These are phyloP conservation scores for Vanrija pseudolonga DNA, from an alignment of 1,284 basidiomycete species.

Conservation along the genomic window DNA sequence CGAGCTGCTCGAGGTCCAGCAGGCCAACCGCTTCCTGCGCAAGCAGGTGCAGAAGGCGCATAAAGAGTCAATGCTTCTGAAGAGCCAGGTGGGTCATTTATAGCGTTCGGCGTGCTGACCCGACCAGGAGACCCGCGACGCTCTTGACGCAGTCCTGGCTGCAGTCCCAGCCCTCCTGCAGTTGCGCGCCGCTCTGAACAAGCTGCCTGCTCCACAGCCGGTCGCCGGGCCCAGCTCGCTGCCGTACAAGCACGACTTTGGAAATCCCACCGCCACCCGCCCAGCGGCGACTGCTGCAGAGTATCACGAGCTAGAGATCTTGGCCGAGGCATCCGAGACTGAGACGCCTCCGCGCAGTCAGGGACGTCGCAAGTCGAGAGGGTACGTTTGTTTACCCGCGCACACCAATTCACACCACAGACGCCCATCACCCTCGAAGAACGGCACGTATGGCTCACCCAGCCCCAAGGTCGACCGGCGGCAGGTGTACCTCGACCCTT, in stretches of 20 bases:
- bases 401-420: background rate
- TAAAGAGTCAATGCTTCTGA: background rate
- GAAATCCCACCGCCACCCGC: conserved; percentile 11
- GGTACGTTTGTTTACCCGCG: background rate
- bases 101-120: background rate
- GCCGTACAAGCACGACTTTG: background rate
- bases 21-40: conserved; percentile 1
- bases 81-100: background rate
- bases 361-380: background rate
- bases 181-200: conserved; percentile 4
- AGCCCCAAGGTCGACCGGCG: background rate
- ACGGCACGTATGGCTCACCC: background rate
- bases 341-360: background rate
- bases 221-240: background rate
- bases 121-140: background rate
- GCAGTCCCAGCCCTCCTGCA: conserved; percentile 9
- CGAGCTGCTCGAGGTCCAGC: conserved; percentile 10
- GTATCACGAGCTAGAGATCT: background rate
- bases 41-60: background rate
- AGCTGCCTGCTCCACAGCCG: background rate
- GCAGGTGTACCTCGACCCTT: too few species aligned
- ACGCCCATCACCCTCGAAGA: background rate
- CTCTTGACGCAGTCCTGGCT: conserved; percentile 5
- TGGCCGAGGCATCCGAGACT: conserved; percentile 1
- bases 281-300: conserved; percentile 6